Percentiles rank a stretch among this genome's conserved stretches.
Conservation (phyloP, 441 rosid species). For the Adansonia rubrostipa region DNA sequence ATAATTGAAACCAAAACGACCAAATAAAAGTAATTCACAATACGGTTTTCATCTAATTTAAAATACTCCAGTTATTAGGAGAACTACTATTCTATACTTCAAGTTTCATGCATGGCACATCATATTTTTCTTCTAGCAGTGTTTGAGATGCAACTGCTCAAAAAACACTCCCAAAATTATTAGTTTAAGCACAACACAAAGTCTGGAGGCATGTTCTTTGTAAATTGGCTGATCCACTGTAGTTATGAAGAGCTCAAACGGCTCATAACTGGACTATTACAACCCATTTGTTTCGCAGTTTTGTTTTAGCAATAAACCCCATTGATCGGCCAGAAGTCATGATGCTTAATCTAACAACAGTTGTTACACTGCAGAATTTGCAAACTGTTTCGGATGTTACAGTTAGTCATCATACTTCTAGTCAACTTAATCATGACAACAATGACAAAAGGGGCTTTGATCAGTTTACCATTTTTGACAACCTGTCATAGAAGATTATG, state of each 20-base stretch:
- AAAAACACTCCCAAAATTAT: neutral
- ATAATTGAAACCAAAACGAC: neutral
- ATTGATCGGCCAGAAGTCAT: neutral
- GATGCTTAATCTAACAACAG: neutral
- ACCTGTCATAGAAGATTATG: slow-evolving; percentile 24
- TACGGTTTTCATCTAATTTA: neutral
- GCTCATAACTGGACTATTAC: neutral
- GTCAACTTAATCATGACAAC: neutral
- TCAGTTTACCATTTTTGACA: slow-evolving; percentile 19
- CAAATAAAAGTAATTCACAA: neutral
- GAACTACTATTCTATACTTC: neutral
- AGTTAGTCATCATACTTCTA: neutral
- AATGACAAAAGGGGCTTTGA: neutral
- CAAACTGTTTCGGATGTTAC: neutral
- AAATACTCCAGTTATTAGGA: neutral
- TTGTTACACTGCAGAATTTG: neutral
- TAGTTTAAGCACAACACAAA: slow-evolving; percentile 4
- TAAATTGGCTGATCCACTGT: neutral
- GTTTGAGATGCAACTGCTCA: neutral
- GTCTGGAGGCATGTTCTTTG: neutral
- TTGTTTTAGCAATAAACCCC: neutral
- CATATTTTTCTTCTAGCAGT: neutral
- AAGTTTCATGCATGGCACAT: neutral
- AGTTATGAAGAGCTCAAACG: neutral
- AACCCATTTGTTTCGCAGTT: neutral